These are phyloP conservation scores for Calocera viscosa DNA, from an alignment of 768 basidiomycete genomes.

Conservation along the genomic window DNA sequence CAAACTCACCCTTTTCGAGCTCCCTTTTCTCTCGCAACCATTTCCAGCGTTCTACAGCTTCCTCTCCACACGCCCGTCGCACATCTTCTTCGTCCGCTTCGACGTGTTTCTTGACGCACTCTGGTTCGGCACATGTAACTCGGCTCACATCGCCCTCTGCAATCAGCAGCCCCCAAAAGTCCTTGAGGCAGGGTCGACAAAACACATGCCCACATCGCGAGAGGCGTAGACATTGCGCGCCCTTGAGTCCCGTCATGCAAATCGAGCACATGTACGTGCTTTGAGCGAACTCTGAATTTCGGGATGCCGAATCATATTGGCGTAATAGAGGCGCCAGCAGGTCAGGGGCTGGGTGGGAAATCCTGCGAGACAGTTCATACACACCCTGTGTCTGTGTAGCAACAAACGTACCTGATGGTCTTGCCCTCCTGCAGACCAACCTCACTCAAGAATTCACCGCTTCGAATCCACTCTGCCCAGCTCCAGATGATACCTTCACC, in stretches of 20 bases:
- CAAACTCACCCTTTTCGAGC: constrained; percentile 49
- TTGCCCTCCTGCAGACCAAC: constrained; percentile 30
- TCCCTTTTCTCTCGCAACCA: constrained; percentile 62
- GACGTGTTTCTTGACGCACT: constrained; percentile 54
- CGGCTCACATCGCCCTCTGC: constrained; percentile 60
- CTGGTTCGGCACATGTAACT: constrained; percentile 71
- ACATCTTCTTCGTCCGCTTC: constrained; percentile 63
- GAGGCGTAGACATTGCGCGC: constrained; percentile 58
- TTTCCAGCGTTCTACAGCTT: constrained; percentile 57
- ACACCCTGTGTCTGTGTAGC: constrained; percentile 18
- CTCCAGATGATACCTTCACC: constrained; percentile 46
- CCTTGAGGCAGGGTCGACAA: constrained; percentile 63
- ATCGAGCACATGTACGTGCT: constrained; percentile 62
- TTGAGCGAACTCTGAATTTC: constrained; percentile 44
- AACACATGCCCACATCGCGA: constrained; percentile 61
- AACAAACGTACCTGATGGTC: constrained; percentile 32
- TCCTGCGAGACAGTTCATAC: constrained; percentile 26
- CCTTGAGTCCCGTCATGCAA: constrained; percentile 62
- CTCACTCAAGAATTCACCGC: constrained; percentile 46
- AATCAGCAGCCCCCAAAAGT: constrained; percentile 75
- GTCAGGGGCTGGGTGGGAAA: constrained; percentile 46
- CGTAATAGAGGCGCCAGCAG: constrained; percentile 39
- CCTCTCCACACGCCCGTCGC: constrained; percentile 51
- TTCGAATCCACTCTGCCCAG: constrained; percentile 62
- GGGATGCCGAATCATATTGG: constrained; percentile 37